Evolutionary conservation across 345 rosid species (phyloP).

Genomic region (Melastoma malabathricum): DNA sequence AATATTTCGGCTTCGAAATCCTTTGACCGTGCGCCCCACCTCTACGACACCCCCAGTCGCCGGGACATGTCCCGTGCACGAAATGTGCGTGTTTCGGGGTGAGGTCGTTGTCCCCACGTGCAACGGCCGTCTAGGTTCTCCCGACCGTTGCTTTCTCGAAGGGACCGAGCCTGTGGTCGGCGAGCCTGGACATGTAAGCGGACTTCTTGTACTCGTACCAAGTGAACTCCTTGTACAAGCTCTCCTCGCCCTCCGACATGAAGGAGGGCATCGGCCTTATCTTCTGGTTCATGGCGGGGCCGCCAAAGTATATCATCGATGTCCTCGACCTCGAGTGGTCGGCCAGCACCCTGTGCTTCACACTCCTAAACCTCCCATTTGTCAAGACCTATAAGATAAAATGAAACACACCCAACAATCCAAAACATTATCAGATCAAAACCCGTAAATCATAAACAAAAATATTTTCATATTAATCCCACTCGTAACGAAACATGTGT

Average conservation of each 20-base stretch:
- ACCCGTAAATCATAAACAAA: too few relatives aligned
- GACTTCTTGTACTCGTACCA: conserved; percentile 76
- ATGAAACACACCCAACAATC: too few relatives aligned
- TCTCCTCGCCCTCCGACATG: conserved; percentile 30
- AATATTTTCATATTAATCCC: too few relatives aligned
- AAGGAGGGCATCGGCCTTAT: conserved; percentile 45
- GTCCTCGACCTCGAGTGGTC: conserved; percentile 41
- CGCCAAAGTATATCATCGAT: conserved; percentile 89
- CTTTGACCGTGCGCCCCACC: too few relatives aligned
- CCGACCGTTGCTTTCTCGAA: too few relatives aligned
- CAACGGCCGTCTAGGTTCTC: too few relatives aligned
- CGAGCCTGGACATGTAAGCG: conserved; percentile 42
- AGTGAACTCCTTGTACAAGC: conserved; percentile 64
- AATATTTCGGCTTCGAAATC: too few relatives aligned
- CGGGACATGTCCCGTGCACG: too few relatives aligned
- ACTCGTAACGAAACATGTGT: too few relatives aligned
- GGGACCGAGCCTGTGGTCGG: conserved; percentile 42
- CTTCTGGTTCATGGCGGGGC: conserved; percentile 53
- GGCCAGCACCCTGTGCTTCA: conserved; percentile 66
- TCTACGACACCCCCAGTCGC: too few relatives aligned
- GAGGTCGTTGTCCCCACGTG: too few relatives aligned
- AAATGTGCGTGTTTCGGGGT: too few relatives aligned
- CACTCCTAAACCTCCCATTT: conserved; percentile 79
- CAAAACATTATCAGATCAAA: not conserved
- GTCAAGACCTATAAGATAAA: conserved; percentile 50